These are phyloP conservation scores for Vanilla planifolia DNA, from an alignment of 106 monocot genomes.

Conservation along the genomic window DNA sequence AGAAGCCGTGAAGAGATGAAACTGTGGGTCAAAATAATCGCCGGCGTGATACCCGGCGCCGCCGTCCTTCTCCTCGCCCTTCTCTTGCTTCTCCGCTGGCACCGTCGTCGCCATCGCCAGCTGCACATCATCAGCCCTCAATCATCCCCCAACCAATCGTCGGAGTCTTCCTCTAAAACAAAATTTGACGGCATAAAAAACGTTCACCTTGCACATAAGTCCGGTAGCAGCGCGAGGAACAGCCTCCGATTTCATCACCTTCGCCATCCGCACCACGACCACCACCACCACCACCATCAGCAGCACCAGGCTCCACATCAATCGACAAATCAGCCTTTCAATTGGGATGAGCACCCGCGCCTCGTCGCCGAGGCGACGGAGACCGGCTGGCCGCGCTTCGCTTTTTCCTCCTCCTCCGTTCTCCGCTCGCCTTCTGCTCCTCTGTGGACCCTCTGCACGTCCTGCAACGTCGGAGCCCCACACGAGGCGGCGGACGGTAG, in stretches of 20 bases:
- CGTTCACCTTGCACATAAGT: slow-evolving; percentile 16
- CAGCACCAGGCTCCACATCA: not conserved
- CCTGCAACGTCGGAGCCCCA: slow-evolving; percentile 10
- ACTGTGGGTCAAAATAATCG: slow-evolving; percentile 21
- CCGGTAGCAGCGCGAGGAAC: not conserved
- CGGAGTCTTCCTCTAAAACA: not conserved
- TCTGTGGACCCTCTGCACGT: slow-evolving; percentile 1
- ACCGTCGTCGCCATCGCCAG: slow-evolving; percentile 1
- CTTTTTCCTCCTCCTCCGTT: slow-evolving; percentile 17
- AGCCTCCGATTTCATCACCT: slow-evolving; percentile 39
- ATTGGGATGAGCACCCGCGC: slow-evolving; percentile 46
- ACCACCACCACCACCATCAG: not conserved
- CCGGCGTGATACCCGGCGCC: slow-evolving; percentile 16
- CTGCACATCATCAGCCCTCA: not conserved
- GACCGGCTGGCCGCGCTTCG: slow-evolving; percentile 71
- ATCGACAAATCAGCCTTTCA: slow-evolving; percentile 17
- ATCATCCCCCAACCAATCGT: not conserved
- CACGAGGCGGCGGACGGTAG: not conserved
- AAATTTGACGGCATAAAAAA: slow-evolving; percentile 18
- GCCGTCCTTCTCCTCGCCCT: slow-evolving; percentile 9
- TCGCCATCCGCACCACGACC: not conserved
- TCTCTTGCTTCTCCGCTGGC: slow-evolving; percentile 4
- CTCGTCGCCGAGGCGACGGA: slow-evolving; percentile 43
- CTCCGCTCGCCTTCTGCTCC: slow-evolving; percentile 2
- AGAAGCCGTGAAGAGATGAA: slow-evolving; percentile 25